phyloP scores from a whole-genome alignment of 2,329 filamentous ascomycete genomes.

The Fusarium neocosmosporiellum region DNA sequence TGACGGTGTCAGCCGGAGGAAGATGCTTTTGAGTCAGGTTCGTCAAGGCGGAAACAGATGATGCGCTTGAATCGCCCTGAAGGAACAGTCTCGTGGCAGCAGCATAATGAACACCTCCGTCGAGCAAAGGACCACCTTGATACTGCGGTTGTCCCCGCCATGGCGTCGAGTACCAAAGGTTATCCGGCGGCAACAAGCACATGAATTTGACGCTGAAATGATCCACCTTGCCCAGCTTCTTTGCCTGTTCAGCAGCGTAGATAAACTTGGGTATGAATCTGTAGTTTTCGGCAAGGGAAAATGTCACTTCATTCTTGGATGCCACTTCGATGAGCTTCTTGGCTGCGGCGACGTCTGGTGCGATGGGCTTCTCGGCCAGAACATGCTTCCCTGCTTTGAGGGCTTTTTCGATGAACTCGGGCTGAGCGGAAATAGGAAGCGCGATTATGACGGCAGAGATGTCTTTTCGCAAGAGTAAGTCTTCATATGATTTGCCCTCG shows the following conservation, averaged over 20 bases:
- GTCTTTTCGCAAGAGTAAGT: neutral
- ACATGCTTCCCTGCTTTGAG: neutral
- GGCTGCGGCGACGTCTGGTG: neutral
- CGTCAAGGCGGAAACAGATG: neutral
- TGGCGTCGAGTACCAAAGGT: neutral
- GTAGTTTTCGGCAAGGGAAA: neutral
- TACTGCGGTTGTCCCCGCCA: neutral
- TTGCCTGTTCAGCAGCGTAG: neutral
- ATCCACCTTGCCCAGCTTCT: neutral
- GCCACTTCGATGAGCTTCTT: neutral
- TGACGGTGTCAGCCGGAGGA: neutral
- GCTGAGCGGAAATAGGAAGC: neutral
- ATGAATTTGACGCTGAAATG: neutral
- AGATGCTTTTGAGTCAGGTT: neutral
- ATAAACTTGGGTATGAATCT: neutral
- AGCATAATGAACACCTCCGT: neutral
- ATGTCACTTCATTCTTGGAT: neutral
- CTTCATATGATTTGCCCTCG: neutral
- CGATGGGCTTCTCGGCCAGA: neutral
- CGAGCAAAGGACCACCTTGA: neutral
- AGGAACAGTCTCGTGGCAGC: neutral
- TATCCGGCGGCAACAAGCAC: neutral
- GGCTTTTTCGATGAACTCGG: neutral
- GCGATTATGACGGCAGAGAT: neutral
- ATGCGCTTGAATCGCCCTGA: neutral